A percentile compares a stretch with the other conserved stretches of the same genome.
phyloP scores from a whole-genome alignment of 2,329 filamentous ascomycete genomes.

The Pseudocercospora fijiensis region DNA sequence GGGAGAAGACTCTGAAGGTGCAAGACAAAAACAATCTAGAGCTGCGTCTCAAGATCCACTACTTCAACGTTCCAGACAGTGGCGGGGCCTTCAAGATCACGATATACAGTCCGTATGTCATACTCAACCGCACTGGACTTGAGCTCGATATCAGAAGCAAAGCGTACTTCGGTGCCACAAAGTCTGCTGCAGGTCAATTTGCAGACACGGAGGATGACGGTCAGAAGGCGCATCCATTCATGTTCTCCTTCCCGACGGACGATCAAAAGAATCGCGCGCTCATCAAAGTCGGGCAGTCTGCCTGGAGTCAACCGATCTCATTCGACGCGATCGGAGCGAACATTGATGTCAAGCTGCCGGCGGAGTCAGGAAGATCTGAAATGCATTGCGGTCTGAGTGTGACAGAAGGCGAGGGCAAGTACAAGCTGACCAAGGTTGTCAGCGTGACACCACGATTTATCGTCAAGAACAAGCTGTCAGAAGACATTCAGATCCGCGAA shows the following conservation, averaged over 20 bases:
- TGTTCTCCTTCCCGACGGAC: conserved; percentile 90
- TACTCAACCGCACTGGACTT: conserved; percentile 92
- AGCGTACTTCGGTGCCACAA: conserved; percentile 79
- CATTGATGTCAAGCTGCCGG: conserved; percentile 80
- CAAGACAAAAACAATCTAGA: conserved; percentile 81
- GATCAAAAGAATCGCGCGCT: conserved; percentile 89
- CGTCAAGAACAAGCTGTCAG: conserved; percentile 85
- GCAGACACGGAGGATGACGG: conserved; percentile 56
- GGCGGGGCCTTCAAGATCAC: conserved; percentile 96
- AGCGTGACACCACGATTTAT: conserved; percentile 91
- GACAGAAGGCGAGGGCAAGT: conserved; percentile 89
- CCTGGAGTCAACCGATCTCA: conserved; percentile 96
- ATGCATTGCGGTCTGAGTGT: conserved; percentile 90
- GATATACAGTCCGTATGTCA: conserved; percentile 89
- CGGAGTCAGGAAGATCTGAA: conserved; percentile 68
- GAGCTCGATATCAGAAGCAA: conserved; percentile 86
- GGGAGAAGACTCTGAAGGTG: conserved; percentile 74
- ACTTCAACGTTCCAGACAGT: conserved; percentile 83
- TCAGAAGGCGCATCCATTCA: conserved; percentile 80
- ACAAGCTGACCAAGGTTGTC: conserved; percentile 94
- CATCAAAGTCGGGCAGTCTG: conserved; percentile 82
- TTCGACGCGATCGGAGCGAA: conserved; percentile 96
- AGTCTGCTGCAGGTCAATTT: conserved; percentile 76
- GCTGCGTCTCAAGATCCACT: conserved; percentile 82
- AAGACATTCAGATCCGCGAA: conserved; percentile 86